phyloP scores from a whole-genome alignment of 164 flowering plant genomes.

The Echeveria elegans region DNA sequence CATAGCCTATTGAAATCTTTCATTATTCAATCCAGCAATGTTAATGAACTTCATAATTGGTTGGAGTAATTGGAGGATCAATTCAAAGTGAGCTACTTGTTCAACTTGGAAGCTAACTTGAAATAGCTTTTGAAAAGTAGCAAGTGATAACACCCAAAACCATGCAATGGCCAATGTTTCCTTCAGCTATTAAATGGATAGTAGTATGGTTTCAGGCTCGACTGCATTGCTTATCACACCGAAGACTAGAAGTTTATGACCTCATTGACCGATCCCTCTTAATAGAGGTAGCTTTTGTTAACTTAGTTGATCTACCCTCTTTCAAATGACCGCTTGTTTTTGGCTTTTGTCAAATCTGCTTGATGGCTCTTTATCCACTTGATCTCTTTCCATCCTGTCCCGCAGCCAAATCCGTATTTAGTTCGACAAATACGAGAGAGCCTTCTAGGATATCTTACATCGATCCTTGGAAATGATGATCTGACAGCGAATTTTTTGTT shows the following conservation, averaged over 20 bases:
- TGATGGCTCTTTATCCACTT: too few relatives aligned
- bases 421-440: constrained; percentile 54
- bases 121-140: background rate
- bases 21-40: background rate
- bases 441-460: constrained; percentile 55
- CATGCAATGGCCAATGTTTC: background rate
- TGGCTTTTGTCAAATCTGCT: background rate
- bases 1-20: background rate
- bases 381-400: background rate
- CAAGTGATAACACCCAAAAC: background rate
- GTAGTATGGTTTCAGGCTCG: constrained; percentile 43
- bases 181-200: background rate
- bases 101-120: background rate
- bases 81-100: background rate
- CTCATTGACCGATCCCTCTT: constrained; percentile 29
- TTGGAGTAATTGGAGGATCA: background rate
- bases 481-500: constrained; percentile 73
- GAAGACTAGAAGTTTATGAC: constrained; percentile 47
- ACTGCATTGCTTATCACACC: constrained; percentile 65
- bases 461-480: constrained; percentile 75
- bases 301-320: background rate
- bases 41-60: background rate
- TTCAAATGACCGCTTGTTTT: background rate
- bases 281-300: constrained; percentile 37
- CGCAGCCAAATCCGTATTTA: constrained; percentile 43